Base-by-base conservation (phyloP, 192 early-diverging fungal genomes). In the Coemansia sp. region DNA sequence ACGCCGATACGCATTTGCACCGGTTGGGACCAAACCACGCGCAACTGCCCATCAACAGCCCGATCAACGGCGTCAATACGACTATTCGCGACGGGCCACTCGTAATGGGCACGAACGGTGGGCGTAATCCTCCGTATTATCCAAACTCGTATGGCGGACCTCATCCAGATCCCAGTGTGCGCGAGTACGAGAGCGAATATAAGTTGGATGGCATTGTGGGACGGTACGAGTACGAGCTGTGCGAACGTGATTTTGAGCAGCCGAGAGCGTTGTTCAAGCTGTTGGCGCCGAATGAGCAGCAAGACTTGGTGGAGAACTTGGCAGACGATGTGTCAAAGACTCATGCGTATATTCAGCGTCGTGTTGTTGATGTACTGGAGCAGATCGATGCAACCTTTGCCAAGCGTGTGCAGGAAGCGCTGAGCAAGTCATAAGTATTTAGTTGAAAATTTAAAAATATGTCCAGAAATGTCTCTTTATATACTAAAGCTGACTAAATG, bases 1-100 rank as follows among this genome's bases (percentile, higher is more conserved):
- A 89, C 79, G 84, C 82, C 21, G 89, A 90, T 73, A 87, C 88
- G 27, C 88, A 90, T 56, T 81, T 86, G 47, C 84, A 88, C 60
- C 85, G 88, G 43, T 69, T 88, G 52, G 85, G 88, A 38, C 64
- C 86, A 82, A 91, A 91, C 86, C 88, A 86, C 76, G 70, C 79
- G 48, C 84, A 88, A 73, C 76, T 91, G 60, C 89, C 89, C 37
- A 86, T 89, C 79, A 91, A 91, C 81, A 49, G 71, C 21, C 70
- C 89, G 3, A 61, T 70, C 56, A 58, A 39, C 39, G 19, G 19
- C 19, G 75, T 84, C 56, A 55, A 66, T 55, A 87, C 88, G 81
- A 85, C 88, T 59, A 87, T 88, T 70, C 86, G 89, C 64, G 89
- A 88, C 60, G 89, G 89, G 8, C 56, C 60, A 56, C 86, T 88